Evolutionary conservation across 2,329 filamentous ascomycete species (phyloP), one percentile per base, ranked within the genome.

Genomic region (Seiridium unicorne): DNA sequence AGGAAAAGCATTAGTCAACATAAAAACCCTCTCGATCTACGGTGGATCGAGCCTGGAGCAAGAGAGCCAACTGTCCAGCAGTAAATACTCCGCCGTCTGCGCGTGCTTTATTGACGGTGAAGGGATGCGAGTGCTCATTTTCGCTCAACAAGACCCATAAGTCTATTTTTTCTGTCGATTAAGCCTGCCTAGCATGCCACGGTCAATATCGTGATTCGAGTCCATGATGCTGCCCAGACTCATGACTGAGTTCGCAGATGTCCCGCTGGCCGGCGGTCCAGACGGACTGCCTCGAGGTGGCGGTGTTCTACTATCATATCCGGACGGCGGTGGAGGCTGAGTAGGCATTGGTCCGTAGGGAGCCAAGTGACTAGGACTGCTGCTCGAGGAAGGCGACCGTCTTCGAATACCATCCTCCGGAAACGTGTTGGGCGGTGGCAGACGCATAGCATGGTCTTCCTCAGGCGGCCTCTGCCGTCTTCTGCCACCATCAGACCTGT

Each of bases 151-250:
- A 35, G 11, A 10, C 13, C 34, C 8, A 31, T 9, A 11, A n/a
- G 9, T 35, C 53, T 60, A 58, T 55, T 62, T 57, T 38, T 63
- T 64, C 65, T 72, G 72, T 51, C 78, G 74, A 63, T 84, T 81
- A 56, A 85, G 69, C 44, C 81, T 77, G 44, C 79, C 77, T 59
- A 86, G 74, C 84, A 86, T 86, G 61, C 73, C 78, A 64, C 77
- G 77, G 65, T 86, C 84, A 60, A 85, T 84, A 60, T 85, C 82
- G 26, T 53, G 32, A 64, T 76, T 80, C 11, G 67, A 66, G 55
- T 80, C 81, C 68, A 84, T 79, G 62, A 83, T 71, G 60, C 81
- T 82, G 67, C 78, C 80, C 46, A 83, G 66, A 65, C 80, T 84
- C 81, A 84, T 84, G 31, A 82, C 76, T n/a, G 80, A 82, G 60